A percentile compares a stretch with the other conserved stretches of the same genome.
phyloP scores from a whole-genome alignment of 2,329 filamentous ascomycete species.

The Hortaea sp. region DNA sequence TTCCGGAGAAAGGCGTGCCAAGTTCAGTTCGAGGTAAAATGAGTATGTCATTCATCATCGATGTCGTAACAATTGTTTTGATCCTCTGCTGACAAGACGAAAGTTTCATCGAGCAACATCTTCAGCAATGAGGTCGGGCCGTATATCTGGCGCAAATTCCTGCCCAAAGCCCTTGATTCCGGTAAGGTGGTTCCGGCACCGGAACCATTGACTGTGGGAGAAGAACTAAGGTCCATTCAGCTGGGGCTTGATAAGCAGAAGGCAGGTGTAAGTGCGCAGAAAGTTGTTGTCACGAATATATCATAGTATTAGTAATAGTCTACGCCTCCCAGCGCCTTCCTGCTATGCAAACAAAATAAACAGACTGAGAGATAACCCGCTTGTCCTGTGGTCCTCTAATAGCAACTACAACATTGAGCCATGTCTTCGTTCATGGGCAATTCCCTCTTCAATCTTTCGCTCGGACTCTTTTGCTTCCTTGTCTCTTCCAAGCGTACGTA shows the following conservation, averaged over 20 bases:
- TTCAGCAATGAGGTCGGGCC: constrained; percentile 19
- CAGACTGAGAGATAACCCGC: too few species aligned
- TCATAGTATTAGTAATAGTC: constrained; percentile 1
- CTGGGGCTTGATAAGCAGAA: constrained; percentile 27
- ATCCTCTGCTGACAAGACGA: neutral
- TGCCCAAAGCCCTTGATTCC: constrained; percentile 16
- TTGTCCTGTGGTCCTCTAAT: neutral
- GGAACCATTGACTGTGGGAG: constrained; percentile 26
- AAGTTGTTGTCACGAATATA: constrained; percentile 26
- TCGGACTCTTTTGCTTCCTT: neutral
- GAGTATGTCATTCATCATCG: constrained; percentile 12
- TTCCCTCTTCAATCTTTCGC: neutral
- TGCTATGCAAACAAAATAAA: too few species aligned
- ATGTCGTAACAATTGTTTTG: neutral
- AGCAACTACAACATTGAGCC: neutral
- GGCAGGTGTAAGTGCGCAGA: constrained; percentile 30
- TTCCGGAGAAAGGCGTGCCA: constrained; percentile 17
- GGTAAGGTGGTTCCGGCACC: constrained; percentile 24
- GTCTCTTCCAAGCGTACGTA: neutral
- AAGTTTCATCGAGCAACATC: constrained; percentile 7
- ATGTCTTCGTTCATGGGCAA: neutral
- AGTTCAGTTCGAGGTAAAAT: constrained; percentile 14
- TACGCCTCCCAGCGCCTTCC: too few species aligned
- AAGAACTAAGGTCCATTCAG: constrained; percentile 28
- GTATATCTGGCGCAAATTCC: constrained; percentile 20